phyloP scores from a whole-genome alignment of 1,284 basidiomycete genomes.

The Cutaneotrichosporon curvatum region DNA sequence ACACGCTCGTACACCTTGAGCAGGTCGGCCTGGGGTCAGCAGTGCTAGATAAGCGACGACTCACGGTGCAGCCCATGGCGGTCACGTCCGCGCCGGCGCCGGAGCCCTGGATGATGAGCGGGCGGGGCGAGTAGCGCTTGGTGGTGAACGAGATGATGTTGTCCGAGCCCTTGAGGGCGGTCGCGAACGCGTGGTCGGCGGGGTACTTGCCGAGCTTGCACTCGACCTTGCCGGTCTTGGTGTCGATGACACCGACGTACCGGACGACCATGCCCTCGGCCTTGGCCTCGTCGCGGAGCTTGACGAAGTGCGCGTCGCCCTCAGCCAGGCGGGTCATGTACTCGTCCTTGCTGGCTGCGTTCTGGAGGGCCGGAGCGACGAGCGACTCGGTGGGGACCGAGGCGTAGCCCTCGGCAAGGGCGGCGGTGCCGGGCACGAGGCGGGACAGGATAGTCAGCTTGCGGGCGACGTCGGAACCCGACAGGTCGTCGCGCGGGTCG shows the following conservation, averaged over 20 bases:
- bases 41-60: constrained; percentile 7
- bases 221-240: constrained; percentile 63
- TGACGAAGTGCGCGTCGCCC: constrained; percentile 74
- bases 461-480: constrained; percentile 91
- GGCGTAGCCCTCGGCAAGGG: constrained; percentile 61
- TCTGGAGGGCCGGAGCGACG: constrained; percentile 67
- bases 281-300: constrained; percentile 67
- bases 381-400: constrained; percentile 80
- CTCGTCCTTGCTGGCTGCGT: constrained; percentile 64
- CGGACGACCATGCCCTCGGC: constrained; percentile 74
- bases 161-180: constrained; percentile 88
- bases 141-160: constrained; percentile 98
- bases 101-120: constrained; percentile 88
- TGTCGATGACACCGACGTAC: constrained; percentile 92
- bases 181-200: constrained; percentile 83
- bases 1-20: constrained; percentile 44
- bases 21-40: constrained; percentile 39
- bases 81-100: constrained; percentile 96
- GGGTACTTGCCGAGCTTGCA: constrained; percentile 89
- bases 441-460: constrained; percentile 94
- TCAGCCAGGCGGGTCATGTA: constrained; percentile 75
- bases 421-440: constrained; percentile 50
- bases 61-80: constrained; percentile 78
- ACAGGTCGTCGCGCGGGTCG: constrained; percentile 91
- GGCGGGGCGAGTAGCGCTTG: constrained; percentile 71